phyloP scores from a whole-genome alignment of 2,329 filamentous ascomycete genomes.

The Colletotrichum horii region DNA sequence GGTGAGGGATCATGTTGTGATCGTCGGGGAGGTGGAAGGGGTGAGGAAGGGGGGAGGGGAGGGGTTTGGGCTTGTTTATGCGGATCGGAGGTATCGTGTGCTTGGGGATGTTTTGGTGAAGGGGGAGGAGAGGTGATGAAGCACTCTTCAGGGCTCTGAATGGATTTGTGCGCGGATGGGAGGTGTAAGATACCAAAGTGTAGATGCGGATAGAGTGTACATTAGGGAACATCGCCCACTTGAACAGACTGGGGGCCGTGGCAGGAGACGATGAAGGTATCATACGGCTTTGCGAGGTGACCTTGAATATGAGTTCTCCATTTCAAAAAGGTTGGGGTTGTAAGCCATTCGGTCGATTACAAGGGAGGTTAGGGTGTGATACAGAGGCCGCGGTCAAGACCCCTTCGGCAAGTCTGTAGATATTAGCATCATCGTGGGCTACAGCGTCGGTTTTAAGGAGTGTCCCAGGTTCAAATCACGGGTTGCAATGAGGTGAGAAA shows the following conservation, averaged over 20 bases:
- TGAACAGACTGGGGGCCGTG: background rate
- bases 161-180: too few species aligned
- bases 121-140: background rate
- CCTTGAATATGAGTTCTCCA: background rate
- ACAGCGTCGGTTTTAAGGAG: too few species aligned
- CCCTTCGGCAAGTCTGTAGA: background rate
- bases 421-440: background rate
- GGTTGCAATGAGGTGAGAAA: background rate
- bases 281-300: background rate
- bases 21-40: conserved; percentile 55
- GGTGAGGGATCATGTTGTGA: conserved; percentile 57
- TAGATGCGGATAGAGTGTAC: conserved; percentile 8
- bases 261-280: background rate
- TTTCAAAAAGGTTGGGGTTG: background rate
- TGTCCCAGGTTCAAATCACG: too few species aligned
- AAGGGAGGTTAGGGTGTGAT: background rate
- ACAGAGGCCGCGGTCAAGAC: background rate
- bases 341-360: background rate
- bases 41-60: conserved; percentile 38
- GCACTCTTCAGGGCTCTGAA: too few species aligned
- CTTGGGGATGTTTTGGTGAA: conserved; percentile 40
- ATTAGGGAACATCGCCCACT: background rate
- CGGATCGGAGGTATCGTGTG: conserved; percentile 53
- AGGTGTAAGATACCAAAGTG: background rate
- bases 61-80: conserved; percentile 54